Evolutionary conservation across 768 basidiomycete genomes (phyloP).

Genomic region (Kwoniella pini): DNA sequence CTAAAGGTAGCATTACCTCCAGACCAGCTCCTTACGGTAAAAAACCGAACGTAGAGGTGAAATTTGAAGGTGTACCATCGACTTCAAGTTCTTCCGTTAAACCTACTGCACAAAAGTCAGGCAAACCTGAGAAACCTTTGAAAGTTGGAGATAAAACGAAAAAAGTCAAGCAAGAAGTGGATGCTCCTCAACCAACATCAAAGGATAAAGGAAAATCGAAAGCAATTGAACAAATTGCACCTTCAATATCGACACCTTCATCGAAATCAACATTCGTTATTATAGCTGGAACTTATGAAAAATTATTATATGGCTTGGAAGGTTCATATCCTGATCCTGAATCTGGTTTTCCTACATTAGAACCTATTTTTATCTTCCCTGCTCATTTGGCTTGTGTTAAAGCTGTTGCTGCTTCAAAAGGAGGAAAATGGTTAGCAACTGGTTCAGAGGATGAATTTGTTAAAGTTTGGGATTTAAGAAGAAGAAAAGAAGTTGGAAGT

Average conservation of each 20-base stretch:
- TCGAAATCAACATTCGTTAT: constrained; percentile 69
- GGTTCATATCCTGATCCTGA: constrained; percentile 58
- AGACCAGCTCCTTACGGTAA: constrained; percentile 39
- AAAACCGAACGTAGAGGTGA: constrained; percentile 40
- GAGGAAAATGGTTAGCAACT: constrained; percentile 94
- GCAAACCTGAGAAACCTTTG: too few relatives aligned
- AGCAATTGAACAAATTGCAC: background rate
- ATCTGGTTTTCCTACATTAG: constrained; percentile 50
- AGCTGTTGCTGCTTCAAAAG: constrained; percentile 83
- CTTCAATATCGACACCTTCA: background rate
- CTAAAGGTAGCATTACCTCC: background rate
- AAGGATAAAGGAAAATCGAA: constrained; percentile 39
- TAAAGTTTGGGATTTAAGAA: constrained; percentile 92
- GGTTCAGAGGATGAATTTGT: constrained; percentile 95
- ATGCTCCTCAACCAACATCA: constrained; percentile 1
- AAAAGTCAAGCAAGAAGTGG: too few relatives aligned
- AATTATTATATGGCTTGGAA: constrained; percentile 85
- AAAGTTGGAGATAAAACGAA: too few relatives aligned
- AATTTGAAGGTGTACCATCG: constrained; percentile 24
- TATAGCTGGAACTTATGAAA: constrained; percentile 93
- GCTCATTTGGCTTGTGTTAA: constrained; percentile 94
- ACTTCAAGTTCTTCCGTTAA: background rate
- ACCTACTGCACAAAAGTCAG: background rate
- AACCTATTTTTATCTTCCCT: constrained; percentile 90
- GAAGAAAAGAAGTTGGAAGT: constrained; percentile 90